Evolutionary conservation across 75 land plant species (phyloP).

Genomic region (Pseudotsuga menziesii): DNA sequence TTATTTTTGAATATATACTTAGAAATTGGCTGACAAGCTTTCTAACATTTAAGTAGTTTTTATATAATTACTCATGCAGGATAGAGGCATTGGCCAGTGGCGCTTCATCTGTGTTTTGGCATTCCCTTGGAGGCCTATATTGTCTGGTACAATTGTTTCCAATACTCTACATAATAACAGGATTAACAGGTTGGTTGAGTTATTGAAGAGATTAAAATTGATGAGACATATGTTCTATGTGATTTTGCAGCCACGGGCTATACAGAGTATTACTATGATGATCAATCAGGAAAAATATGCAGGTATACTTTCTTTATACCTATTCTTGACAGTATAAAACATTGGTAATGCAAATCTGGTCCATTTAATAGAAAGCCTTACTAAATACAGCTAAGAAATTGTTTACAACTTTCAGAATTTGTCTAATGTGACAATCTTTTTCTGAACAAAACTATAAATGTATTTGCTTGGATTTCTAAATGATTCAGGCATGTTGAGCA

Average conservation of each 20-base stretch:
- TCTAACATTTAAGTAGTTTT: neutral
- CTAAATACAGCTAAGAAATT: neutral
- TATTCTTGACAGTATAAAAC: neutral
- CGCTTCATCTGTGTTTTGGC: conserved; percentile 81
- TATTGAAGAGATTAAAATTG: neutral
- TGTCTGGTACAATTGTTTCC: conserved; percentile 56
- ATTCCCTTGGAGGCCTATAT: conserved; percentile 96
- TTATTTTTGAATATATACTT: neutral
- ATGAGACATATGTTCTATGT: neutral
- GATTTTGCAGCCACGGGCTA: conserved; percentile 81
- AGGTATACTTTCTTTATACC: conserved; percentile 41
- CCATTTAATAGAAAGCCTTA: neutral
- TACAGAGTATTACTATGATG: conserved; percentile 88
- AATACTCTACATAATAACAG: neutral
- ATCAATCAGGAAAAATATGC: conserved; percentile 78
- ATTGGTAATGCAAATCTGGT: neutral
- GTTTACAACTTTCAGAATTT: neutral
- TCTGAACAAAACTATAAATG: neutral
- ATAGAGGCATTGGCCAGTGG: conserved; percentile 83
- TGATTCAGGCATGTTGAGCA: conserved; percentile 82
- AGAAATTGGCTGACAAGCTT: neutral
- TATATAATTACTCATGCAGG: conserved; percentile 43
- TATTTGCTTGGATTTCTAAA: conserved; percentile 1
- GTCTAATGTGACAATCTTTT: neutral
- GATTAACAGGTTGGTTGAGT: conserved; percentile 7